Evolutionary conservation across 2,329 filamentous ascomycete genomes (phyloP).

Genomic region (Helminthosporium solani): DNA sequence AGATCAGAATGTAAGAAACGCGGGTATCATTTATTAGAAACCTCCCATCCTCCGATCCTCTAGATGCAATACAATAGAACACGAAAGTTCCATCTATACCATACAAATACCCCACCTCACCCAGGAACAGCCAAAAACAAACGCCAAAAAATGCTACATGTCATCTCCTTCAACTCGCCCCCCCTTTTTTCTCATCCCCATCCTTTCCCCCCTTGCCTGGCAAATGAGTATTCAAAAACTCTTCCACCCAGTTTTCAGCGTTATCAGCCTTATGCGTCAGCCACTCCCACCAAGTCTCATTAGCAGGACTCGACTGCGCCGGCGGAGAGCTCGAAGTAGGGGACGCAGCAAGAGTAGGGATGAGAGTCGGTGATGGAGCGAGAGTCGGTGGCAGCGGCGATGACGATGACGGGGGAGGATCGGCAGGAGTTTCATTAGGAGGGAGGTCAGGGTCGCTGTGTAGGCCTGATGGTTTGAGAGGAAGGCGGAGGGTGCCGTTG

Average conservation of each 20-base stretch:
- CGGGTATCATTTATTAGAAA: too few relatives aligned
- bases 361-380: slow-evolving; percentile 3
- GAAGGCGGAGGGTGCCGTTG: slow-evolving; percentile 81
- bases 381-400: neutral
- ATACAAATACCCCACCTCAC: too few relatives aligned
- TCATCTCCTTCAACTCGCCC: neutral
- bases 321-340: slow-evolving; percentile 18
- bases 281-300: slow-evolving; percentile 40
- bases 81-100: too few relatives aligned
- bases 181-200: neutral
- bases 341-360: neutral
- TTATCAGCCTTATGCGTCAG: slow-evolving; percentile 39
- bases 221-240: slow-evolving; percentile 33
- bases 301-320: slow-evolving; percentile 3
- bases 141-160: neutral
- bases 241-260: slow-evolving; percentile 40
- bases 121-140: too few relatives aligned
- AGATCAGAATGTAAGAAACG: too few relatives aligned
- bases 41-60: too few relatives aligned
- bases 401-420: slow-evolving; percentile 45
- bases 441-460: slow-evolving; percentile 56
- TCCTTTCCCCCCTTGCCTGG: slow-evolving; percentile 13
- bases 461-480: slow-evolving; percentile 62
- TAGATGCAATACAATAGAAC: too few relatives aligned
- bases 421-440: slow-evolving; percentile 52